These are phyloP conservation scores for Coelastrella sp. DNA, from an alignment of 139 green algal species.

Conservation along the genomic window DNA sequence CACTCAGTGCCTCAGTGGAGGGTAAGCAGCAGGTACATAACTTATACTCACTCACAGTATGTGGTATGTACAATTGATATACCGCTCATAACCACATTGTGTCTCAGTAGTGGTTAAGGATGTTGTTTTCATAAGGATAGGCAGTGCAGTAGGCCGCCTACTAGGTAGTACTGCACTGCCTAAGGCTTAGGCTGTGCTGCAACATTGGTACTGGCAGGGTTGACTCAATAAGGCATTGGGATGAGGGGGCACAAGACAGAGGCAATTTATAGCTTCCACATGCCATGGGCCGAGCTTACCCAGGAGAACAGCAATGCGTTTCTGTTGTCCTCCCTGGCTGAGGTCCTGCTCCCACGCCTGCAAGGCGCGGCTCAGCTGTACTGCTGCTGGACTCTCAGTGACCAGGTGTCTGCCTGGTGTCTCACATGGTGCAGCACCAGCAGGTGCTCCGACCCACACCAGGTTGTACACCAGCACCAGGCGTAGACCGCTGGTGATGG, in stretches of 20 bases:
- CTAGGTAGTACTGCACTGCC: too few relatives aligned
- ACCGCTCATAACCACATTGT: too few relatives aligned
- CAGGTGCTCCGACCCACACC: background rate
- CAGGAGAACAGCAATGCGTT: slow-evolving; percentile 9
- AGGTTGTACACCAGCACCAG: slow-evolving; percentile 49
- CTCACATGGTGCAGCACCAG: background rate
- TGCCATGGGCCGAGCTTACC: background rate
- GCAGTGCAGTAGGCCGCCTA: too few relatives aligned
- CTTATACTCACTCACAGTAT: too few relatives aligned
- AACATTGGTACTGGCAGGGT: too few relatives aligned
- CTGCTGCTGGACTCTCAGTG: background rate
- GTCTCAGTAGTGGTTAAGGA: too few relatives aligned
- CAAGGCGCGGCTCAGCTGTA: background rate
- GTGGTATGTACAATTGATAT: too few relatives aligned
- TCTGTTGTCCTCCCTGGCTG: background rate
- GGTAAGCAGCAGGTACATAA: background rate
- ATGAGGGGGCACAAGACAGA: too few relatives aligned
- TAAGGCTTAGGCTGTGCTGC: too few relatives aligned
- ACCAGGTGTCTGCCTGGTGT: too few relatives aligned
- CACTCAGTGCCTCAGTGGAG: background rate
- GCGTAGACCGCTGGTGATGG: slow-evolving; percentile 20
- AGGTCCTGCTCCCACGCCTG: background rate
- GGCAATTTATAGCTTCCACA: background rate
- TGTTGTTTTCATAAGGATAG: too few relatives aligned
- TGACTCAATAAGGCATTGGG: too few relatives aligned